phyloP scores from a whole-genome alignment of 352 stramenopile genomes.

The Pythium rhizo-oryzae region DNA sequence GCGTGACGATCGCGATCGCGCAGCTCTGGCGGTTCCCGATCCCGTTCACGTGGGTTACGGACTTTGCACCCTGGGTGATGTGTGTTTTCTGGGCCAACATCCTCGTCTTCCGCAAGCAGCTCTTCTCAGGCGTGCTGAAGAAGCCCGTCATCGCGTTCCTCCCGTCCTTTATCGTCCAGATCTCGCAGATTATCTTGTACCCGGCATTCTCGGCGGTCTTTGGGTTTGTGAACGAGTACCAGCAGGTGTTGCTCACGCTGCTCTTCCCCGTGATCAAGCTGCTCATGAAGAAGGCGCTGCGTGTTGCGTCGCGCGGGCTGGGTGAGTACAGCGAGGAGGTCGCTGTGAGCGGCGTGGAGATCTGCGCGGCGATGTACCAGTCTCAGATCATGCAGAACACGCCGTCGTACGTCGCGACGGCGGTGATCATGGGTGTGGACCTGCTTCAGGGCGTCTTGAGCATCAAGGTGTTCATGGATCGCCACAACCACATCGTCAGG shows the following conservation, averaged over 20 bases:
- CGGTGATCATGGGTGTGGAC: constrained; percentile 16
- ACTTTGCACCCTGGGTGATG: neutral
- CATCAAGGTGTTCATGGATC: constrained; percentile 13
- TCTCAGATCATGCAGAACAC: constrained; percentile 25
- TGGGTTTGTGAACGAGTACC: neutral
- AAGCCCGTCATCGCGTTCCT: neutral
- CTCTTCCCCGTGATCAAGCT: constrained; percentile 11
- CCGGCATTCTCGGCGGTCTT: constrained; percentile 13
- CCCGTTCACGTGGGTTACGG: constrained; percentile 12
- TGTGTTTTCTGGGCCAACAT: constrained; percentile 3
- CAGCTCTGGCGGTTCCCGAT: constrained; percentile 19
- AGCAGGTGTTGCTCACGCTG: constrained; percentile 7
- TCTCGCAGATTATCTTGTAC: constrained; percentile 22
- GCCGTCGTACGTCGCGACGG: constrained; percentile 3
- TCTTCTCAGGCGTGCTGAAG: neutral
- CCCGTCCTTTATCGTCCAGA: constrained; percentile 11
- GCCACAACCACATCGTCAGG: neutral
- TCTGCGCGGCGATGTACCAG: constrained; percentile 24
- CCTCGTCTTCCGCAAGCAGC: neutral
- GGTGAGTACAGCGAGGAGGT: constrained; percentile 11
- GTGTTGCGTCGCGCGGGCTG: neutral
- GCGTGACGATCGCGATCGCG: neutral
- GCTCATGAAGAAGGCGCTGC: neutral
- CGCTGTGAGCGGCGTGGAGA: constrained; percentile 20
- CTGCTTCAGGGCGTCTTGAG: neutral